phyloP scores from a whole-genome alignment of 208 protist genomes.

The Crithidia mellificae region DNA sequence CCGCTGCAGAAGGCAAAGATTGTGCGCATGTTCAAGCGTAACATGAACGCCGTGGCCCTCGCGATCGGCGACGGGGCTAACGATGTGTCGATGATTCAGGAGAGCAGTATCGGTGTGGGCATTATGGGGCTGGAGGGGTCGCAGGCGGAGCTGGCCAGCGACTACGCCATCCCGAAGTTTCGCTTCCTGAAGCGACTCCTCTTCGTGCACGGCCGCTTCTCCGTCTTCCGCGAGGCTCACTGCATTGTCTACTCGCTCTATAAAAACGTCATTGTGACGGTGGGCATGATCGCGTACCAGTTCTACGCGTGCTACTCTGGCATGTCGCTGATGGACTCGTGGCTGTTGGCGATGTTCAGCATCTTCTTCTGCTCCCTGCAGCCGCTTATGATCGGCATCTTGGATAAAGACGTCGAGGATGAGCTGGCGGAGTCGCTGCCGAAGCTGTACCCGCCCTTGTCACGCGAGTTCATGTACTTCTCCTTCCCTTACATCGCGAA shows the following conservation, averaged over 20 bases:
- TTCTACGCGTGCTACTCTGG: constrained; percentile 88
- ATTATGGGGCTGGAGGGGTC: constrained; percentile 96
- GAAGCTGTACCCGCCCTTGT: constrained; percentile 62
- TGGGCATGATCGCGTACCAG: constrained; percentile 78
- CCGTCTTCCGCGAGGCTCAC: constrained; percentile 84
- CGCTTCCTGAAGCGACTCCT: constrained; percentile 88
- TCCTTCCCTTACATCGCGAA: constrained; percentile 61
- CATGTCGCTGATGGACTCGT: constrained; percentile 82
- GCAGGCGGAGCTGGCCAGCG: constrained; percentile 90
- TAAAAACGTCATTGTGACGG: constrained; percentile 93
- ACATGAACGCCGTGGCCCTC: constrained; percentile 51
- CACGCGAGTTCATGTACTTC: constrained; percentile 77
- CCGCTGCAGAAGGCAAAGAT: constrained; percentile 82
- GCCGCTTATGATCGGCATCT: constrained; percentile 76
- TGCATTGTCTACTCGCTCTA: constrained; percentile 95
- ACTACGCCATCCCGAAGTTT: constrained; percentile 94
- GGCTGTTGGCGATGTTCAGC: constrained; percentile 83
- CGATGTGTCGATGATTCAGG: constrained; percentile 94
- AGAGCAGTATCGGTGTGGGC: constrained; percentile 93
- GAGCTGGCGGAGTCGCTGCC: constrained; percentile 77
- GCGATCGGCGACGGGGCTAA: constrained; percentile 90
- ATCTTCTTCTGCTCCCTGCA: constrained; percentile 80
- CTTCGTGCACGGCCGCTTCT: constrained; percentile 94
- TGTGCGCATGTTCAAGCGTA: constrained; percentile 71
- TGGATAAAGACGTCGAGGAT: constrained; percentile 89